These are phyloP conservation scores for Penicillium manginii DNA, from an alignment of 495 filamentous ascomycete genomes.

Conservation along the genomic window DNA sequence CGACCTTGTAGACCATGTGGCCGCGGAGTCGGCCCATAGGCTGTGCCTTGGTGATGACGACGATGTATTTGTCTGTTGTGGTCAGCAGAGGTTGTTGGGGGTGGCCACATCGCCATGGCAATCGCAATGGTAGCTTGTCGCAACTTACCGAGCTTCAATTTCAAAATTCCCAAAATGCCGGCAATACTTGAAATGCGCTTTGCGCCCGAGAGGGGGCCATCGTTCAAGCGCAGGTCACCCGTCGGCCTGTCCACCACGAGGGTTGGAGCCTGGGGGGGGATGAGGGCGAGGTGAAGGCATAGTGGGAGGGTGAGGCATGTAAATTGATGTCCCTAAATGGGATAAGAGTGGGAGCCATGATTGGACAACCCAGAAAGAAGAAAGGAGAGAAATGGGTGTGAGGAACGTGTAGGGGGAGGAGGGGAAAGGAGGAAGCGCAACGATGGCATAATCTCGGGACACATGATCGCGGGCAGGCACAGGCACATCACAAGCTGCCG, in stretches of 20 bases:
- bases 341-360: constrained; percentile 62
- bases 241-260: constrained; percentile 89
- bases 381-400: constrained; percentile 6
- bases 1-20: constrained; percentile 90
- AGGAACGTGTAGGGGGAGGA: constrained; percentile 8
- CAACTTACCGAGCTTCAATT: constrained; percentile 78
- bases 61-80: constrained; percentile 86
- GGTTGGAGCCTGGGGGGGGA: constrained; percentile 82
- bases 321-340: constrained; percentile 97
- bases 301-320: constrained; percentile 85
- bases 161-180: constrained; percentile 90
- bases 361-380: constrained; percentile 7
- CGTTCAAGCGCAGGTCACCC: constrained; percentile 84
- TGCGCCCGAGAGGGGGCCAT: constrained; percentile 71
- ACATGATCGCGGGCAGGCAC: constrained; percentile 30
- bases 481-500: constrained; percentile 9
- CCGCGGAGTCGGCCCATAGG: constrained; percentile 89
- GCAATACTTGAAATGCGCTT: constrained; percentile 92
- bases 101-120: neutral
- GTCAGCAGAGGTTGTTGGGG: constrained; percentile 17
- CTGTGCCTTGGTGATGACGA: constrained; percentile 92
- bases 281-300: constrained; percentile 95
- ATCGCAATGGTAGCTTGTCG: neutral
- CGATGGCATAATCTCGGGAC: constrained; percentile 23
- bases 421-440: constrained; percentile 15